Evolutionary conservation across 768 basidiomycete genomes (phyloP).

Genomic region (Gloeopeniophorella convolvens): DNA sequence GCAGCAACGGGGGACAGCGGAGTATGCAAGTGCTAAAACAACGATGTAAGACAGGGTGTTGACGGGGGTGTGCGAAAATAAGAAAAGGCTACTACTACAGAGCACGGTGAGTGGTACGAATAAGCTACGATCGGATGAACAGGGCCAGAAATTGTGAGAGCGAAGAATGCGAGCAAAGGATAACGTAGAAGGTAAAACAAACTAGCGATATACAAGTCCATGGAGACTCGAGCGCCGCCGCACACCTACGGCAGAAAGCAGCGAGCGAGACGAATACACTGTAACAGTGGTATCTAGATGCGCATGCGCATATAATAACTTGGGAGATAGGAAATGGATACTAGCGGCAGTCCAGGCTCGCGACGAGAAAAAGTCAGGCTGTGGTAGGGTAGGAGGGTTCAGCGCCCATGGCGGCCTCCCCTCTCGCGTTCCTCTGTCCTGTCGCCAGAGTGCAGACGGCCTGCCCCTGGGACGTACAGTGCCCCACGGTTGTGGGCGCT

Average conservation of each 20-base stretch:
- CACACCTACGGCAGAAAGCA: background rate
- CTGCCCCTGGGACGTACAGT: conserved; percentile 41
- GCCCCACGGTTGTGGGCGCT: conserved; percentile 73
- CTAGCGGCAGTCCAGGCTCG: conserved; percentile 5
- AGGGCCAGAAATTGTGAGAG: no score
- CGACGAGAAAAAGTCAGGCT: background rate
- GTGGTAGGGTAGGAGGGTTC: background rate
- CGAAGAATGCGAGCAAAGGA: no score
- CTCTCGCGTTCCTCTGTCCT: conserved; percentile 10
- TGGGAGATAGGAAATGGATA: background rate
- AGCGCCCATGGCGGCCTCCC: background rate
- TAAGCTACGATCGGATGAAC: conserved; percentile 4
- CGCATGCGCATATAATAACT: conserved; percentile 16
- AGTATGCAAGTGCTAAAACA: no score
- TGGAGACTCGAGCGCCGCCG: conserved; percentile 4
- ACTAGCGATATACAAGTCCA: conserved; percentile 10
- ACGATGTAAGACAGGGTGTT: no score
- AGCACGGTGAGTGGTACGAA: no score
- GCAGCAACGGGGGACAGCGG: no score
- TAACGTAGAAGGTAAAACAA: background rate
- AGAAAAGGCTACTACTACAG: no score
- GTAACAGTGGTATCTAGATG: conserved; percentile 10
- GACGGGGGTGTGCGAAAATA: no score
- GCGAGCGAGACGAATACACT: conserved; percentile 7
- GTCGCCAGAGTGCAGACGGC: conserved; percentile 8